Base-by-base conservation (phyloP, 805 yeast genomes). In the Suhomyces sp. region DNA sequence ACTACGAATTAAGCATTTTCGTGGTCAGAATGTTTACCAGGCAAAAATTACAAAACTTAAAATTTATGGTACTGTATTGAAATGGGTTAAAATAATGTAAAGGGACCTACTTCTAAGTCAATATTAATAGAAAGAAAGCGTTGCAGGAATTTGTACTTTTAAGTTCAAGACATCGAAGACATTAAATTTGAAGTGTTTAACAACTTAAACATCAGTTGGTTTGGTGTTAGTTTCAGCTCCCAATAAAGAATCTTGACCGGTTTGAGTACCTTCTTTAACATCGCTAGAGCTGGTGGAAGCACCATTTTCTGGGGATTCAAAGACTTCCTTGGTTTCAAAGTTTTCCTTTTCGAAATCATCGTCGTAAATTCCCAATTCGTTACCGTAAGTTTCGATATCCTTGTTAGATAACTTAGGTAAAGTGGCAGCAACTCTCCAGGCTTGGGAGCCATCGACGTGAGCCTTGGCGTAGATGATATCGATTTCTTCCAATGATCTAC, bases 401-500 rank as follows among this genome's bases (percentile, higher is more conserved):
- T 73, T 71, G 54, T 69, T 67, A 10, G 80, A 66, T 54, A 87
- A 74, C 65, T 78, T 80, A 36, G 90, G 90, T 77, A 86, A 60
- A 51, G 77, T 70, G 41, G 77, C 74, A 49, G 91, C 91, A 46
- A 87, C 86, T 65, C 82, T 76, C 79, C 77, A 86, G 31, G 86
- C 82, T 56, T 76, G 79, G 57, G 77, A 78, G 48, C 77, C 77
- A 56, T 87, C 91, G 44, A 70, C 76, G 57, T 77, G 68, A 12
- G 87, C 81, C 71, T 81, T 82, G 64, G 88, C 88, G 57, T 75
- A 83, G 52, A 87, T 84, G 64, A 85, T 84, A 66, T 76, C 79
- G 49, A 73, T 70, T 62, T 76, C 81, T 67, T 74, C 78, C 68
- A 74, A 74, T 35, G 71, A 60, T 64, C 77, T 68, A 46, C 76